These are phyloP conservation scores for Fusarium udum DNA, from an alignment of 2,329 filamentous ascomycete genomes.

Conservation along the genomic window DNA sequence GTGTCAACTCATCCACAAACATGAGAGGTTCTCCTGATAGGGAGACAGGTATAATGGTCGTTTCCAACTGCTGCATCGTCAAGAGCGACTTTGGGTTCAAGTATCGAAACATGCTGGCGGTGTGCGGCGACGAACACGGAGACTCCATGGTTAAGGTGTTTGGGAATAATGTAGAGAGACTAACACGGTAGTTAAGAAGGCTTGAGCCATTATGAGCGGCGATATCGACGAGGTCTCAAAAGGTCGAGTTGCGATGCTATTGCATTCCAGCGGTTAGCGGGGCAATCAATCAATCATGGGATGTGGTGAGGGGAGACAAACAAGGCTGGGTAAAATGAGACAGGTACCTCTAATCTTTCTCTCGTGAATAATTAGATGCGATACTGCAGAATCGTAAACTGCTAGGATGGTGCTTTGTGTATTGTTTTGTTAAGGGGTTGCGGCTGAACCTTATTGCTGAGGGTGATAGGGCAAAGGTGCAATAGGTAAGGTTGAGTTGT, in stretches of 20 bases:
- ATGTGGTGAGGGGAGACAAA: constrained; percentile 21
- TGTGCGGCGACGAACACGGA: constrained; percentile 13
- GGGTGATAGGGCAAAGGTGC: constrained; percentile 25
- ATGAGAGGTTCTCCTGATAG: constrained; percentile 19
- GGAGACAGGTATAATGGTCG: constrained; percentile 46
- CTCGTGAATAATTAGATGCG: constrained; percentile 2
- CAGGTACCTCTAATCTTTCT: constrained; percentile 12
- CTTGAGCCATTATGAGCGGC: constrained; percentile 49
- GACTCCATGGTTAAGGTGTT: not conserved
- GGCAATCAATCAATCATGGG: constrained; percentile 49
- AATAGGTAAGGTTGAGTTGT: constrained; percentile 13
- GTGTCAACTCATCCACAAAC: constrained; percentile 29
- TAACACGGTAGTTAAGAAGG: constrained; percentile 56
- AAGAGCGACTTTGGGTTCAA: constrained; percentile 47
- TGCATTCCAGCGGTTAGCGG: constrained; percentile 56
- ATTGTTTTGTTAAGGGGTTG: constrained; percentile 9
- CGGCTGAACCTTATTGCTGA: constrained; percentile 18
- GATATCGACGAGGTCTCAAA: constrained; percentile 26
- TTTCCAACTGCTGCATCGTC: constrained; percentile 45
- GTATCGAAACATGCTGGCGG: constrained; percentile 45
- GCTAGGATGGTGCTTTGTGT: constrained; percentile 13
- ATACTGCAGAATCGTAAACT: constrained; percentile 12
- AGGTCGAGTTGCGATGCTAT: constrained; percentile 22
- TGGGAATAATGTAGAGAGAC: constrained; percentile 33
- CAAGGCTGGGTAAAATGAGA: constrained; percentile 27